Percentiles rank a stretch among this genome's conserved stretches.
Conservation (phyloP, 768 basidiomycete genomes). For the Glaciozyma martinii region DNA sequence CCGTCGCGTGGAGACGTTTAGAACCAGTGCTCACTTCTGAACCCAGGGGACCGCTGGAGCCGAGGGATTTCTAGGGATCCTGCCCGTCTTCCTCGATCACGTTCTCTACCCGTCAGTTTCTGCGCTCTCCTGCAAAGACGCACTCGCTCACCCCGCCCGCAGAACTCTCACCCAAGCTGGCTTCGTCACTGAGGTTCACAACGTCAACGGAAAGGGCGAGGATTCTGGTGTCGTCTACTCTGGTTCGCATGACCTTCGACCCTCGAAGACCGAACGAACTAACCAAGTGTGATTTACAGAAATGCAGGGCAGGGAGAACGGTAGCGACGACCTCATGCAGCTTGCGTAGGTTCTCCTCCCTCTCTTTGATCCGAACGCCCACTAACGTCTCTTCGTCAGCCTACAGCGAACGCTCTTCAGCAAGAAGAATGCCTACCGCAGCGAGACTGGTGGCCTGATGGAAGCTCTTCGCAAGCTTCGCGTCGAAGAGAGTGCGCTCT, state of each 20-base stretch:
- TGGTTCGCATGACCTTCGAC: not conserved
- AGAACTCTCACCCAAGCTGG: slow-evolving; percentile 74
- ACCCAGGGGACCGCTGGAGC: slow-evolving; percentile 67
- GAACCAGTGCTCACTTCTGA: not conserved
- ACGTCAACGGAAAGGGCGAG: slow-evolving; percentile 80
- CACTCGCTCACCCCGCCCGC: no score
- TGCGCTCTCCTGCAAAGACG: no score
- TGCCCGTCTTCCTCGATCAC: slow-evolving; percentile 77
- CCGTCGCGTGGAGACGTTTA: not conserved
- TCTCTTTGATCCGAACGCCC: not conserved
- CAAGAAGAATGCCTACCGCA: slow-evolving; percentile 74
- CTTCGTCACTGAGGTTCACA: slow-evolving; percentile 56
- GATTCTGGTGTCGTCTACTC: slow-evolving; percentile 88
- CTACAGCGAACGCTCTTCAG: slow-evolving; percentile 74
- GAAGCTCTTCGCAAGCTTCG: slow-evolving; percentile 73
- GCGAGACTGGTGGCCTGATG: slow-evolving; percentile 96
- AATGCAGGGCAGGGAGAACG: slow-evolving; percentile 95
- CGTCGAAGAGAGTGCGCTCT: slow-evolving; percentile 67
- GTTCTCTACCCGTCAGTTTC: slow-evolving; percentile 64
- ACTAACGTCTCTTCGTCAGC: slow-evolving; percentile 42
- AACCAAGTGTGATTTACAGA: slow-evolving; percentile 15
- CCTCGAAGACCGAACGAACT: no score
- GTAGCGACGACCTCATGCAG: slow-evolving; percentile 79
- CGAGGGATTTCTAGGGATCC: slow-evolving; percentile 55
- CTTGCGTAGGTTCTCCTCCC: slow-evolving; percentile 53